phyloP scores from a whole-genome alignment of 768 basidiomycete genomes.

The Roridomyces roridus region DNA sequence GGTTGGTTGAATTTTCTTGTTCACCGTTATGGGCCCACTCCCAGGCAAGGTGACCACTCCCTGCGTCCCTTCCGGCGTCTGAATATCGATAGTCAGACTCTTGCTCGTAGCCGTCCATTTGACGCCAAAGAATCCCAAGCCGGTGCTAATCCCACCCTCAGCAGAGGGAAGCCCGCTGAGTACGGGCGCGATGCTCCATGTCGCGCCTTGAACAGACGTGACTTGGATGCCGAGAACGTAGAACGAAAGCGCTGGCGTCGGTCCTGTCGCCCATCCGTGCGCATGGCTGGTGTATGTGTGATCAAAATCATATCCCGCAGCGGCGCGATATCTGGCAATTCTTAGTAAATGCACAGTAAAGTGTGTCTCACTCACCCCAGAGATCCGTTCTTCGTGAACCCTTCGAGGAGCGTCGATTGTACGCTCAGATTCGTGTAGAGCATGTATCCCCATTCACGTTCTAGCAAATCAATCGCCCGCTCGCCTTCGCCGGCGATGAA shows the following conservation, averaged over 20 bases:
- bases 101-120: constrained; percentile 38
- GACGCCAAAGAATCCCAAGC: constrained; percentile 51
- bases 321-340: constrained; percentile 44
- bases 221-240: constrained; percentile 52
- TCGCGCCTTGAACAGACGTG: constrained; percentile 45
- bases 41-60: constrained; percentile 36
- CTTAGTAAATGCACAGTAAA: too few species aligned
- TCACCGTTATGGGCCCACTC: constrained; percentile 26
- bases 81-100: constrained; percentile 27
- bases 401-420: constrained; percentile 49
- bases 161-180: constrained; percentile 46
- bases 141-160: constrained; percentile 53
- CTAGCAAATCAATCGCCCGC: constrained; percentile 51
- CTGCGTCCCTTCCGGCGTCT: constrained; percentile 33
- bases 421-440: constrained; percentile 50
- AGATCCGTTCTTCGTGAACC: constrained; percentile 54
- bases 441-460: constrained; percentile 58
- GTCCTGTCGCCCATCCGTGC: constrained; percentile 57
- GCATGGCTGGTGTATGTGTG: constrained; percentile 53
- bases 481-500: constrained; percentile 52
- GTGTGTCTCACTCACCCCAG: constrained; percentile 37
- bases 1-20: neutral
- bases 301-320: constrained; percentile 53
- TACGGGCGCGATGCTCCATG: constrained; percentile 51
- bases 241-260: constrained; percentile 54